Conservation (phyloP, 1,139 yeast species). For the Yamadazyma aaseri region DNA sequence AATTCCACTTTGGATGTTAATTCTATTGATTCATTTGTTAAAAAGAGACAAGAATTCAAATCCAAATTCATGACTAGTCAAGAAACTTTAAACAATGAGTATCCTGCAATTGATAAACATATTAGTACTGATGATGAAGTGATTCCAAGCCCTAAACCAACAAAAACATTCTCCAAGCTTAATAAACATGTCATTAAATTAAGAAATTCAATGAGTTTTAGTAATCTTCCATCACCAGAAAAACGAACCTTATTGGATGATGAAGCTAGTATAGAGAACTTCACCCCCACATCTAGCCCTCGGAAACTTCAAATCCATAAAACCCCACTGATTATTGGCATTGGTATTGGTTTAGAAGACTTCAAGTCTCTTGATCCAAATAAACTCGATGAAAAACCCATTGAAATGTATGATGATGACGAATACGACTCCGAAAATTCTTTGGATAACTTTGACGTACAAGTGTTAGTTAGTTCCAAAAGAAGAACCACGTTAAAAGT, state of each 20-base stretch:
- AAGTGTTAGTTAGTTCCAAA: conserved; percentile 70
- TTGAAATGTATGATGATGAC: conserved; percentile 7
- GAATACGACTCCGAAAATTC: conserved; percentile 11
- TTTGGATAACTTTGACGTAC: conserved; percentile 56
- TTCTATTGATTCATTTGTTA: conserved; percentile 51
- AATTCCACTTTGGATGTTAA: conserved; percentile 35
- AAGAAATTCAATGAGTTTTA: conserved; percentile 22
- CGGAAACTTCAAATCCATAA: neutral
- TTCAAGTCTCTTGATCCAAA: neutral
- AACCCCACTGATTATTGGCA: conserved; percentile 1
- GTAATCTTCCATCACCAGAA: conserved; percentile 15
- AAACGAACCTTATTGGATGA: conserved; percentile 14
- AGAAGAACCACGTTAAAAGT: conserved; percentile 62
- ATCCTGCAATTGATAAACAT: conserved; percentile 14
- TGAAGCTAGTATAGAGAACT: conserved; percentile 15
- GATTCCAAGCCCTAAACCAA: conserved; percentile 15
- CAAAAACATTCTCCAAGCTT: conserved; percentile 17
- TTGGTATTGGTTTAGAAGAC: conserved; percentile 1
- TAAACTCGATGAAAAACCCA: conserved; percentile 3
- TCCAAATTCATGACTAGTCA: conserved; percentile 20
- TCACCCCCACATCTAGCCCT: conserved; percentile 2
- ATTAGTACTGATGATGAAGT: conserved; percentile 12
- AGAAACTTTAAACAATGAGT: conserved; percentile 13
- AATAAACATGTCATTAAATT: conserved; percentile 25
- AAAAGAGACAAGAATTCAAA: conserved; percentile 51